Base-by-base conservation (phyloP, 1,139 yeast species). In the Candida neerlandica region DNA sequence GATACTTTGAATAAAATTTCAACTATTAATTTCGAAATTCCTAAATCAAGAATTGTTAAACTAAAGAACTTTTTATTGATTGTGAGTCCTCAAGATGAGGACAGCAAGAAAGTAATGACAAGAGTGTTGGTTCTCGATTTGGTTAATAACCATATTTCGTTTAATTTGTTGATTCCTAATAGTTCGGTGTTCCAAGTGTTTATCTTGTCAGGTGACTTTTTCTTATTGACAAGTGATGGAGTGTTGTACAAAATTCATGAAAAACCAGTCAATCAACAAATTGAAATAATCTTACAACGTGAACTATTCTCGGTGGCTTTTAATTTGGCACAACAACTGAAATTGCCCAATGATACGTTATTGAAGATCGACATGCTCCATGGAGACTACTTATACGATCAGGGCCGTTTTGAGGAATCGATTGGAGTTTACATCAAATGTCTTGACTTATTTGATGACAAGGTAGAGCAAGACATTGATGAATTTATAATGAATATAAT, bases 401-500 rank as follows among this genome's bases (percentile, higher is more conserved):
- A 81, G 53, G 87, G 81, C 37, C 85, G 86, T 43, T 81, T 71
- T 46, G 82, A 81, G 6, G 90, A 81, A 12, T 87, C 98, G 0
- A 82, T 91, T 55, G 75, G 78, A 19, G 85, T 87, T 54, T 94
- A 84, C 59, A 78, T 86, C 15, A 67, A 67, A 41, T 72, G 79
- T 47, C 62, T 76, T 48, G 60, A 62, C 12, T 48, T 55, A 35
- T 52, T 57, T 34, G 46, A 45, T 7, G 16, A 49, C 11, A 26
- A 30, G 7, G 26, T 41, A n/a, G 59, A 56, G 4, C 65, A 66
- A 23, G 64, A 63, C 34, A 51, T 67, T 33, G 73, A 73, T 41
- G 80, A 82, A 33, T 86, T 85, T 55, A 84, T 91, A 4, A 87
- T 92, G 67, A 87, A 84, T 55, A 82, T 91, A 5, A 89, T 94